Evolutionary conservation across 1,284 basidiomycete species (phyloP).

Genomic region (Mycosarcoma mackinlayi): DNA sequence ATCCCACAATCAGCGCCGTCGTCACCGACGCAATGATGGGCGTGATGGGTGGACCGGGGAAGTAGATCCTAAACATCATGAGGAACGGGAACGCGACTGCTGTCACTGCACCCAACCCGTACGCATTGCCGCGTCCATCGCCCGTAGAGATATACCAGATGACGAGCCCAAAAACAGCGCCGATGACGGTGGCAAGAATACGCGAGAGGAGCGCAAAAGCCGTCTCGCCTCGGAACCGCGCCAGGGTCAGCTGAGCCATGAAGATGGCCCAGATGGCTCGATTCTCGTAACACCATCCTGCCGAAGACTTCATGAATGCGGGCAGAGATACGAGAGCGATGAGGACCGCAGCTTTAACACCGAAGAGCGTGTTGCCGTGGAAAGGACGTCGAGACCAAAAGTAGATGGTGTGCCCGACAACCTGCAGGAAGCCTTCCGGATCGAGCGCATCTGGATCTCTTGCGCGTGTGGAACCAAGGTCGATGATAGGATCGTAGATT

Average conservation of each 20-base stretch:
- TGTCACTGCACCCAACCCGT: constrained; percentile 78
- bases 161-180: constrained; percentile 75
- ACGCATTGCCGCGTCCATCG: constrained; percentile 72
- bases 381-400: constrained; percentile 47
- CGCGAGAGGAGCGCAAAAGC: constrained; percentile 57
- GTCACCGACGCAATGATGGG: constrained; percentile 82
- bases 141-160: constrained; percentile 78
- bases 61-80: constrained; percentile 75
- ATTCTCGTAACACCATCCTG: constrained; percentile 62
- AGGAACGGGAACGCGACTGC: constrained; percentile 77
- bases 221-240: constrained; percentile 62
- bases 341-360: constrained; percentile 80
- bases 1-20: constrained; percentile 68
- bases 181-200: constrained; percentile 54
- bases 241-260: constrained; percentile 65
- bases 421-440: constrained; percentile 68
- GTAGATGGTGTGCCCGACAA: constrained; percentile 52
- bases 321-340: constrained; percentile 70
- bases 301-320: constrained; percentile 47
- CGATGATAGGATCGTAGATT: constrained; percentile 32
- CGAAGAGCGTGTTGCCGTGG: constrained; percentile 73
- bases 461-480: constrained; percentile 71
- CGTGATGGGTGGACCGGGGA: constrained; percentile 78
- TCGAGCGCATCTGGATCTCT: constrained; percentile 82
- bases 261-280: constrained; percentile 65